These are phyloP conservation scores for Allantophomopsis cytisporea DNA, from an alignment of 2,329 filamentous ascomycete genomes.

Conservation along the genomic window DNA sequence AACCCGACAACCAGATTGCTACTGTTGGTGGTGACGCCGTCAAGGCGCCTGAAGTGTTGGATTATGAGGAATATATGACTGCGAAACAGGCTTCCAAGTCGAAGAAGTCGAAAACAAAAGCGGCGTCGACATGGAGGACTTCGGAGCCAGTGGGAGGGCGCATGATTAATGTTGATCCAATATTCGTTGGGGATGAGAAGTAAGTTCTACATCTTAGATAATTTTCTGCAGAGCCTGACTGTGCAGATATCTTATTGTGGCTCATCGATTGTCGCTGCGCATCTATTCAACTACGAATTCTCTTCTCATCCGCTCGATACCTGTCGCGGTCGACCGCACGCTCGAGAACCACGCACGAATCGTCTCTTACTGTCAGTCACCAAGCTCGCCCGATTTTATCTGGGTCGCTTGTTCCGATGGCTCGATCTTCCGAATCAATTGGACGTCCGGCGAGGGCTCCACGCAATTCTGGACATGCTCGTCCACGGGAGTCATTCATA, in stretches of 20 bases:
- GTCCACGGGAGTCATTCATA: slow-evolving; percentile 18
- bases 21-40: slow-evolving; percentile 7
- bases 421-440: slow-evolving; percentile 41
- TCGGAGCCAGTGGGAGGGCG: slow-evolving; percentile 52
- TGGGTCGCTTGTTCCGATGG: slow-evolving; percentile 50
- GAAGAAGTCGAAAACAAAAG: not conserved
- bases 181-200: slow-evolving; percentile 48
- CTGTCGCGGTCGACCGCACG: slow-evolving; percentile 18
- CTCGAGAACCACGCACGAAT: slow-evolving; percentile 14
- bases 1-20: slow-evolving; percentile 7
- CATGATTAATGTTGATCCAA: slow-evolving; percentile 50
- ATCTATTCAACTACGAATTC: slow-evolving; percentile 75
- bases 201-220: slow-evolving; percentile 21
- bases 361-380: slow-evolving; percentile 26
- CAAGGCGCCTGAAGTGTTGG: slow-evolving; percentile 7
- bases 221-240: not conserved
- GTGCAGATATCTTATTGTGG: slow-evolving; percentile 54
- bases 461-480: slow-evolving; percentile 25
- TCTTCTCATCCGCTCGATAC: slow-evolving; percentile 60
- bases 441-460: slow-evolving; percentile 33
- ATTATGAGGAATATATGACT: slow-evolving; percentile 10
- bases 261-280: slow-evolving; percentile 62
- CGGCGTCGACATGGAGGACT: slow-evolving; percentile 33
- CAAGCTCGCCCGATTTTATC: slow-evolving; percentile 28
- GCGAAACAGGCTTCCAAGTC: not conserved